Percentiles rank a stretch among this genome's conserved stretches.
phyloP scores from a whole-genome alignment of 306 rosid genomes.

The Begonia peltatifolia region DNA sequence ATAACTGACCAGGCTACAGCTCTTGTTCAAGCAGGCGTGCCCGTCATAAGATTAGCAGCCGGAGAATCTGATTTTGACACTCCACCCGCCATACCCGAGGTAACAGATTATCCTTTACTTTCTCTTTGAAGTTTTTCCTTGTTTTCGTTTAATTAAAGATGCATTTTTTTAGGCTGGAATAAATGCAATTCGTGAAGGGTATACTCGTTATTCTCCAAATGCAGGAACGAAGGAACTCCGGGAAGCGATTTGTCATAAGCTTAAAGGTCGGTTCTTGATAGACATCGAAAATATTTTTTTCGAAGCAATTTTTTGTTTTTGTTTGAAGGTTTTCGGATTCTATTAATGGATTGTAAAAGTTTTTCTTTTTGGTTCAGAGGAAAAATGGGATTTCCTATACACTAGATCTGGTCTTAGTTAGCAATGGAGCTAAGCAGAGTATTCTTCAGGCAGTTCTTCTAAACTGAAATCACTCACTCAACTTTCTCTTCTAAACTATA shows the following conservation, averaged over 20 bases:
- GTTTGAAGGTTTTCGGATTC: too few relatives aligned
- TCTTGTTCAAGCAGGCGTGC: conserved; percentile 76
- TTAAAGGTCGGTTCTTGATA: conserved; percentile 44
- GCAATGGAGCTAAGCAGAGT: conserved; percentile 97
- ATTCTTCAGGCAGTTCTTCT: conserved; percentile 56
- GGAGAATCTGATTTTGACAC: conserved; percentile 96
- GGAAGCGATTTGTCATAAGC: conserved; percentile 74
- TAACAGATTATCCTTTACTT: not conserved
- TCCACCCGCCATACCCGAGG: conserved; percentile 61
- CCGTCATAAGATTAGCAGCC: conserved; percentile 73
- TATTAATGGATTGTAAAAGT: too few relatives aligned
- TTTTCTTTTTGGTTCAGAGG: conserved; percentile 36
- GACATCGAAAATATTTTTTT: not conserved
- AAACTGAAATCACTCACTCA: too few relatives aligned
- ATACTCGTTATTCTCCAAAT: conserved; percentile 71
- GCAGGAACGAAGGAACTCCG: conserved; percentile 76
- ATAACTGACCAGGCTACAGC: conserved; percentile 79
- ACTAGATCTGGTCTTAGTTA: conserved; percentile 70
- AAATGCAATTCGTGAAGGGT: conserved; percentile 78
- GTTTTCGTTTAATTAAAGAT: not conserved
- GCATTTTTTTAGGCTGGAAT: conserved; percentile 52
- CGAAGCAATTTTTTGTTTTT: not conserved
- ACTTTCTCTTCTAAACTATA: too few relatives aligned
- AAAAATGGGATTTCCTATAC: conserved; percentile 66
- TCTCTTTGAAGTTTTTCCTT: not conserved